Conservation (phyloP, 2,329 filamentous ascomycete species). For the Aspergillus japonicus region DNA sequence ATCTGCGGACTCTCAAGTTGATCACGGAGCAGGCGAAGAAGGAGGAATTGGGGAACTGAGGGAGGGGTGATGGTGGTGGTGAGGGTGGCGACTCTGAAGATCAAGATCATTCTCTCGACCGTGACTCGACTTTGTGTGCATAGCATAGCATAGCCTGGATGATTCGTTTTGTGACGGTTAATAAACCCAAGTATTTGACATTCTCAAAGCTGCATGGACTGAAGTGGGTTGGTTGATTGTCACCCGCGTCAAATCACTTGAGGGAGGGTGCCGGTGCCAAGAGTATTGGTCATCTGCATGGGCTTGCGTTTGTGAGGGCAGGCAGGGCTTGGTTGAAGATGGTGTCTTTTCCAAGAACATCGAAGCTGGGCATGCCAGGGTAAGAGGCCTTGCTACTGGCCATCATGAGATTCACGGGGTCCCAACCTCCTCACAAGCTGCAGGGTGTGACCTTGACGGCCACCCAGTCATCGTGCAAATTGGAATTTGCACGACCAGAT, state of each 20-base stretch:
- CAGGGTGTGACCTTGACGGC: slow-evolving; percentile 5
- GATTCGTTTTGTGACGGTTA: neutral
- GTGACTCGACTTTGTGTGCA: neutral
- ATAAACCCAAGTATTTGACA: neutral
- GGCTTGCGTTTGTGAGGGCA: neutral
- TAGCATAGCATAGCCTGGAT: neutral
- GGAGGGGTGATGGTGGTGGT: neutral
- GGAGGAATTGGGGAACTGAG: slow-evolving; percentile 15
- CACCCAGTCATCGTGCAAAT: neutral
- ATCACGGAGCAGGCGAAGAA: slow-evolving; percentile 25
- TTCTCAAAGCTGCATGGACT: neutral
- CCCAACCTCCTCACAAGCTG: neutral
- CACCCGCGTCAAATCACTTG: neutral
- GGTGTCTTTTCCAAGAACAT: neutral
- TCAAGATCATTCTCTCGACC: neutral
- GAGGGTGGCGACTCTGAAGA: neutral
- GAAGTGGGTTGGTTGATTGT: neutral
- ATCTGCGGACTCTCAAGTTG: slow-evolving; percentile 40
- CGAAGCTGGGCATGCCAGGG: neutral
- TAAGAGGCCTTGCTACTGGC: neutral
- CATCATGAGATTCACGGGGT: slow-evolving; percentile 2
- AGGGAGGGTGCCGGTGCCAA: neutral
- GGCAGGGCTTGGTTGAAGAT: neutral
- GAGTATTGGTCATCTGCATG: neutral
- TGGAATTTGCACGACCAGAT: neutral